A percentile compares a stretch with the other conserved stretches of the same genome.
Conservation (phyloP, 2,329 filamentous ascomycete genomes). For the Balansia obtecta region DNA sequence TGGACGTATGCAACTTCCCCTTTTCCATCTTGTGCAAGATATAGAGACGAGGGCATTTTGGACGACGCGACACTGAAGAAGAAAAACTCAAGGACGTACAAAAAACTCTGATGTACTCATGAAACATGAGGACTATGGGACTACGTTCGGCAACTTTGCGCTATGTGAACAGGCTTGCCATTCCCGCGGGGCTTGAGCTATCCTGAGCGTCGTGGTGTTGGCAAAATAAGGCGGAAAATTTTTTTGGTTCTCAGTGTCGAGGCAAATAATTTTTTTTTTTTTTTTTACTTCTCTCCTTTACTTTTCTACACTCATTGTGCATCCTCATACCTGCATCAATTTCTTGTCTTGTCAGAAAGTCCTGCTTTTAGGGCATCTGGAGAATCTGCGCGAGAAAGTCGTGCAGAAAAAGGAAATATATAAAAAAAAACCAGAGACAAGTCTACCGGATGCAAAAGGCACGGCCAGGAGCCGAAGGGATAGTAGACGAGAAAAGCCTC, state of each 20-base stretch:
- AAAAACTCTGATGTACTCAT: background rate
- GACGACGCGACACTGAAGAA: background rate
- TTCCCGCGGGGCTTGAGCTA: too few species aligned
- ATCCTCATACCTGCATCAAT: background rate
- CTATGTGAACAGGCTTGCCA: too few species aligned
- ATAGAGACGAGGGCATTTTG: background rate
- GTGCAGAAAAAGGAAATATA: background rate
- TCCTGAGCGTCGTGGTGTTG: background rate
- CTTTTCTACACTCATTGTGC: conserved; percentile 3
- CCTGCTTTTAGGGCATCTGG: background rate
- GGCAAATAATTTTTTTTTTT: background rate
- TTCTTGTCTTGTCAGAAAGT: background rate
- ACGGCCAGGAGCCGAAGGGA: conserved; percentile 6
- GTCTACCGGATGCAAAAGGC: conserved; percentile 6
- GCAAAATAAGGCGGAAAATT: background rate
- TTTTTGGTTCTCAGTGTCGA: background rate
- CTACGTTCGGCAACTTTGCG: background rate
- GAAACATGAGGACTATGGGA: background rate
- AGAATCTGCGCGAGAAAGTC: background rate
- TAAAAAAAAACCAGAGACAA: too few species aligned
- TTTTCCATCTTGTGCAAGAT: background rate
- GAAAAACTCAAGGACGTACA: background rate
- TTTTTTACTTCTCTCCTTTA: background rate
- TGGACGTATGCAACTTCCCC: background rate
- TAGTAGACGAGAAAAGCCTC: background rate